Percentiles rank a stretch among this genome's conserved stretches.
phyloP scores from a whole-genome alignment of 2,329 filamentous ascomycete species.

The Coniosporium tulheliwenetii region DNA sequence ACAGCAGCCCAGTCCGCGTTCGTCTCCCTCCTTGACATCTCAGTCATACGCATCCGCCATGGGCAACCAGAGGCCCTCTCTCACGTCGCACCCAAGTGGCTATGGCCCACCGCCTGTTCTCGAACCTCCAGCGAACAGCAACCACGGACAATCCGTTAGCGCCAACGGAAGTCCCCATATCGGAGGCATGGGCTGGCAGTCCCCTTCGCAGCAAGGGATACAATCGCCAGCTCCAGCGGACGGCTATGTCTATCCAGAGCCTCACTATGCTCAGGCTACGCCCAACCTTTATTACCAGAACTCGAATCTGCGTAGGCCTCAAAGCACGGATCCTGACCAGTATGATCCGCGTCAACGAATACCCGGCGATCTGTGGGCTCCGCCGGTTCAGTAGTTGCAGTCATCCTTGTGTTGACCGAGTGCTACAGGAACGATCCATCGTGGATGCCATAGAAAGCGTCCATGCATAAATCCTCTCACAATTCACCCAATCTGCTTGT shows the following conservation, averaged over 20 bases:
- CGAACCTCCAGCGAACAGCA: constrained; percentile 64
- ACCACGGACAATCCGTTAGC: constrained; percentile 59
- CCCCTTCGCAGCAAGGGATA: constrained; percentile 59
- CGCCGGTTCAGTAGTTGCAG: constrained; percentile 18
- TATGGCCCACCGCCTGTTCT: constrained; percentile 76
- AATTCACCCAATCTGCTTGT: too few relatives aligned
- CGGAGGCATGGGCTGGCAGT: constrained; percentile 68
- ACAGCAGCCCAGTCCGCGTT: constrained; percentile 51
- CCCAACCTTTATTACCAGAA: constrained; percentile 55
- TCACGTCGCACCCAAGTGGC: constrained; percentile 72
- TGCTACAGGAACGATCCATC: too few relatives aligned
- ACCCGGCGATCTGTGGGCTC: constrained; percentile 24
- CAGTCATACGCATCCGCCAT: constrained; percentile 45
- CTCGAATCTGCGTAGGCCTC: constrained; percentile 50
- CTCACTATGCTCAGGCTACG: constrained; percentile 42
- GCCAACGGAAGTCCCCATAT: constrained; percentile 79
- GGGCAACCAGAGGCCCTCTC: constrained; percentile 33
- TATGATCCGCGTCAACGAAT: constrained; percentile 26
- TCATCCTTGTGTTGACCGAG: too few relatives aligned
- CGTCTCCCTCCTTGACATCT: constrained; percentile 46
- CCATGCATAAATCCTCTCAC: too few relatives aligned
- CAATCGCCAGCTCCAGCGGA: constrained; percentile 57
- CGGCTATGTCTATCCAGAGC: constrained; percentile 72
- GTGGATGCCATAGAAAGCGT: too few relatives aligned
- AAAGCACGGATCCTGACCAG: constrained; percentile 51